phyloP scores from a whole-genome alignment of 2,329 filamentous ascomycete genomes.

The Trichoderma gracile region DNA sequence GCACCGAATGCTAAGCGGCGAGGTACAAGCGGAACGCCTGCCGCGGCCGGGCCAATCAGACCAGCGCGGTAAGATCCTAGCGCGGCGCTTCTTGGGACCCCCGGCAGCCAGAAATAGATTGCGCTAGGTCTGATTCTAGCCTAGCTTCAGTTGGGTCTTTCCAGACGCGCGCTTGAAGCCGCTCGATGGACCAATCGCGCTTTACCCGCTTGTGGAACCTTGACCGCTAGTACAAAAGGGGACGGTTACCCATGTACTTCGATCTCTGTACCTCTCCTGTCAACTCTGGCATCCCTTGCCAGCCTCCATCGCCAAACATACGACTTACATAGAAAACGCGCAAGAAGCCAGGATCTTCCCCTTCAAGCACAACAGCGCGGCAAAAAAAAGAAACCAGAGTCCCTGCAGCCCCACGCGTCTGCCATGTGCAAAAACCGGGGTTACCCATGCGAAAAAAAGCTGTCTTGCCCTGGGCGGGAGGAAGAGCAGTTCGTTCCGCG shows the following conservation, averaged over 20 bases:
- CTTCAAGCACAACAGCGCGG: slow-evolving; percentile 13
- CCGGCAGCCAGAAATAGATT: slow-evolving; percentile 19
- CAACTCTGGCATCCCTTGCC: not conserved
- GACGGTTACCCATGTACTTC: not conserved
- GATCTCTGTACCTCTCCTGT: not conserved
- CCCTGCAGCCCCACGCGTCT: slow-evolving; percentile 23
- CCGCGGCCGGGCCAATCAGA: slow-evolving; percentile 22
- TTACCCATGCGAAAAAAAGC: not conserved
- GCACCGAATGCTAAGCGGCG: not conserved
- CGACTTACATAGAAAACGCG: not conserved
- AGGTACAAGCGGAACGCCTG: slow-evolving; percentile 6
- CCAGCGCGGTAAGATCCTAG: slow-evolving; percentile 27
- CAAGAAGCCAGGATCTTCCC: not conserved
- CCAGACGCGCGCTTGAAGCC: slow-evolving; percentile 28
- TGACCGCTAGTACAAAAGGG: not conserved
- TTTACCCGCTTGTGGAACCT: slow-evolving; percentile 1
- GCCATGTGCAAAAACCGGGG: slow-evolving; percentile 10
- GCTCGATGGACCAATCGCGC: slow-evolving; percentile 4
- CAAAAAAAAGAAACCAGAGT: not conserved
- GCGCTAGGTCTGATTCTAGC: not conserved
- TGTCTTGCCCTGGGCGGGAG: not conserved
- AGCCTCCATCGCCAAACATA: not conserved
- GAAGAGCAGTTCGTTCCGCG: not conserved
- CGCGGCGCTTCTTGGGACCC: slow-evolving; percentile 15
- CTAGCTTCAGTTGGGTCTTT: not conserved